phyloP scores from a whole-genome alignment of 768 basidiomycete species.

The Tricholoma saponaceum region DNA sequence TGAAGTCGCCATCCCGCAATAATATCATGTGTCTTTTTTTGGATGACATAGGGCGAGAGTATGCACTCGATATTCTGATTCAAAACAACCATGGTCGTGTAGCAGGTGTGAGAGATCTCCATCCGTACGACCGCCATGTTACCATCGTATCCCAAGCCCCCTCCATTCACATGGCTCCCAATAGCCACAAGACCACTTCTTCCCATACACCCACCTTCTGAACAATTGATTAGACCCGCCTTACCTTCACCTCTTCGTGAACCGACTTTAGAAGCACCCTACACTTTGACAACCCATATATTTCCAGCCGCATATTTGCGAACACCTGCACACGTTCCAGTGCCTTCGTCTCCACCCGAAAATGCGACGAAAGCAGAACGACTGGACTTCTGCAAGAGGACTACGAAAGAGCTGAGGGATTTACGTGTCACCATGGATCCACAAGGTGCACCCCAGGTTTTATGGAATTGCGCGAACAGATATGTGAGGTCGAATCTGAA shows the following conservation, averaged over 20 bases:
- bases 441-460: conserved; percentile 36
- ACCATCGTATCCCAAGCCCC: conserved; percentile 19
- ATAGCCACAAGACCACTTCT: conserved; percentile 23
- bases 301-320: conserved; percentile 51
- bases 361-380: conserved; percentile 36
- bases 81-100: too few relatives aligned
- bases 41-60: too few relatives aligned
- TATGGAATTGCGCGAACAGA: conserved; percentile 75
- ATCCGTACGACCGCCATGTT: not conserved
- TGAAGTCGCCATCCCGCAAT: too few relatives aligned
- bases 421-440: conserved; percentile 28
- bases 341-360: conserved; percentile 27
- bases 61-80: too few relatives aligned
- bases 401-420: conserved; percentile 21
- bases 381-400: conserved; percentile 19
- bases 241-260: conserved; percentile 36
- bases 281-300: conserved; percentile 48
- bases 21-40: too few relatives aligned
- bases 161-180: conserved; percentile 24
- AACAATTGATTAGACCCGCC: conserved; percentile 26
- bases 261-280: conserved; percentile 31
- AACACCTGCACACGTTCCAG: conserved; percentile 35
- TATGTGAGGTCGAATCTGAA: conserved; percentile 43
- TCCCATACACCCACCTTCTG: conserved; percentile 32
- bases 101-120: too few relatives aligned